These are phyloP conservation scores for Forsythia viridissima DNA, from an alignment of 257 asterid genomes.

Conservation along the genomic window DNA sequence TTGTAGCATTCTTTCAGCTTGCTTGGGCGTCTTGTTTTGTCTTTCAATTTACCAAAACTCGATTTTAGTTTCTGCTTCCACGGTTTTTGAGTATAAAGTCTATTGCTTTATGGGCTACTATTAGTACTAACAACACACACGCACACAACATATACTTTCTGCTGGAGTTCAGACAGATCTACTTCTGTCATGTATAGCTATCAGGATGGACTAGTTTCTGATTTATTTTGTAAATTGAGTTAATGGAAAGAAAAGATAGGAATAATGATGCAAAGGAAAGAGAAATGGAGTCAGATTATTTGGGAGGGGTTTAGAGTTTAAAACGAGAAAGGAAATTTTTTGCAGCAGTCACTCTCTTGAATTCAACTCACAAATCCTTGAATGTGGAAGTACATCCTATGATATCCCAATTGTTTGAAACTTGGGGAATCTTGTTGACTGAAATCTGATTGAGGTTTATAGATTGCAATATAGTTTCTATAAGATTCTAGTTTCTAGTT, in stretches of 20 bases:
- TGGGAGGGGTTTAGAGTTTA: background rate
- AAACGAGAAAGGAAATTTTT: background rate
- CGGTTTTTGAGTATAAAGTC: background rate
- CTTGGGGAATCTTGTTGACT: background rate
- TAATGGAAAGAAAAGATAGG: background rate
- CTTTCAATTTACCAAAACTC: background rate
- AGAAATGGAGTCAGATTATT: background rate
- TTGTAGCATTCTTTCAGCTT: conserved; percentile 19
- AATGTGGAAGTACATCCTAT: background rate
- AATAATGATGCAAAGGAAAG: background rate
- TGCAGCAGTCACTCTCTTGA: background rate
- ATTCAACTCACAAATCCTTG: background rate
- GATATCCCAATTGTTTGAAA: background rate
- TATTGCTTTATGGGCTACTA: conserved; percentile 1
- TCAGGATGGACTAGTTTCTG: background rate
- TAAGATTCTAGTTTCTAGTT: background rate
- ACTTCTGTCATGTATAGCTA: background rate
- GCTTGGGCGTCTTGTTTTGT: conserved; percentile 5
- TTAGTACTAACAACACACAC: background rate
- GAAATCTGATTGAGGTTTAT: background rate
- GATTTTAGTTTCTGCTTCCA: background rate
- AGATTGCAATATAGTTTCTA: background rate
- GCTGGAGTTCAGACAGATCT: conserved; percentile 2
- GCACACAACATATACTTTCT: background rate
- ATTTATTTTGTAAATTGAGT: background rate